Evolutionary conservation across 495 filamentous ascomycete genomes (phyloP).

Genomic region (Trypethelium eluteriae): DNA sequence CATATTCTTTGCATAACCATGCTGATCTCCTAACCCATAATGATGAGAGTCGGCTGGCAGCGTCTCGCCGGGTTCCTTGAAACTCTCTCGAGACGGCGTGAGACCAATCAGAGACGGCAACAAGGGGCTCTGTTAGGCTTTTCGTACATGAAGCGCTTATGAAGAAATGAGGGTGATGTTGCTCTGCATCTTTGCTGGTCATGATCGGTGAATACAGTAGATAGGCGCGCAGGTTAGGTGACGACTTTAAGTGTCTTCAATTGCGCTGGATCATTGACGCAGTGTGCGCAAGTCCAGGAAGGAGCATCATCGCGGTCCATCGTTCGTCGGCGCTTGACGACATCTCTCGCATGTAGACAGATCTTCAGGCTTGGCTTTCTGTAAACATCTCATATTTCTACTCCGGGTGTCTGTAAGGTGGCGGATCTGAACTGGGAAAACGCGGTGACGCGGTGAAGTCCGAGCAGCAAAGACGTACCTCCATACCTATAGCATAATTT

Average conservation of each 20-base stretch:
- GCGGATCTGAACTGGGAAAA: neutral
- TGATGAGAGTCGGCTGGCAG: neutral
- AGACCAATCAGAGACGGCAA: neutral
- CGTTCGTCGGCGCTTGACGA: too few species aligned
- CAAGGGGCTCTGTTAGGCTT: neutral
- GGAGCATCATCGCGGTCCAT: too few species aligned
- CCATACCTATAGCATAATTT: too few species aligned
- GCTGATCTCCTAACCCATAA: neutral
- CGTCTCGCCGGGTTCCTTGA: slow-evolving; percentile 6
- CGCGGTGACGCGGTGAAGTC: neutral
- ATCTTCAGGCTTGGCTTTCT: neutral
- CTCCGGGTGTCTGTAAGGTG: neutral
- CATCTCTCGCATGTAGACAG: too few species aligned
- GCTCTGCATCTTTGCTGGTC: neutral
- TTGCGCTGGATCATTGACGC: too few species aligned
- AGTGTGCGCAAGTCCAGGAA: too few species aligned
- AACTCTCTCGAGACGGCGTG: slow-evolving; percentile 3
- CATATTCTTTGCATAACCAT: slow-evolving; percentile 8
- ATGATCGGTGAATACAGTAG: neutral
- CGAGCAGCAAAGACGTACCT: neutral
- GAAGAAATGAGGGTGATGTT: neutral
- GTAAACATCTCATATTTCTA: neutral
- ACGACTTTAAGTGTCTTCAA: too few species aligned
- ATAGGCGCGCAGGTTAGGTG: too few species aligned
- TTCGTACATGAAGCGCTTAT: neutral